phyloP scores from a whole-genome alignment of 306 rosid species.

The Prunus mume region DNA sequence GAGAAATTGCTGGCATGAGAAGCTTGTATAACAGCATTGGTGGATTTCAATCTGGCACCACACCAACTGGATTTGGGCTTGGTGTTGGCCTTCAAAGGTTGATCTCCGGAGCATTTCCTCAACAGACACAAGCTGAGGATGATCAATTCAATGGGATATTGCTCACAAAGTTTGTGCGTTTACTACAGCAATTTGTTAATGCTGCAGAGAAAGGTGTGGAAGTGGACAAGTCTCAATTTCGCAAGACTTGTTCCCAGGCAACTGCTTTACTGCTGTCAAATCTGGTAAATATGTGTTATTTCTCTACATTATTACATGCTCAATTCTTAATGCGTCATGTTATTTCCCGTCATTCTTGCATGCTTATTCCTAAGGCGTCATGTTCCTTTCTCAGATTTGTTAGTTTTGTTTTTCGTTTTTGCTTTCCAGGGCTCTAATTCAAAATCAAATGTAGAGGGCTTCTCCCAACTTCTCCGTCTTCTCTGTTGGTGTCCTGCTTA shows the following conservation, averaged over 20 bases:
- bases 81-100: slow-evolving; percentile 88
- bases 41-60: slow-evolving; percentile 69
- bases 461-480: slow-evolving; percentile 97
- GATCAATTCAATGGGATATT: slow-evolving; percentile 82
- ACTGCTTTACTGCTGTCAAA: slow-evolving; percentile 90
- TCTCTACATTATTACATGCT: slow-evolving; percentile 13
- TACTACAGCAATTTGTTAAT: slow-evolving; percentile 91
- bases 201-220: slow-evolving; percentile 86
- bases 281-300: slow-evolving; percentile 53
- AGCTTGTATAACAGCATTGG: slow-evolving; percentile 95
- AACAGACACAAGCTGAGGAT: slow-evolving; percentile 73
- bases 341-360: slow-evolving; percentile 8
- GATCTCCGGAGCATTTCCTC: slow-evolving; percentile 91
- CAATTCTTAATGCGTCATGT: not conserved
- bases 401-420: slow-evolving; percentile 16
- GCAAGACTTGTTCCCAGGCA: slow-evolving; percentile 95
- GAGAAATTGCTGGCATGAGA: slow-evolving; percentile 99
- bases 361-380: not conserved
- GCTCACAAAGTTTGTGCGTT: slow-evolving; percentile 80
- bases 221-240: slow-evolving; percentile 84
- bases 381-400: slow-evolving; percentile 27
- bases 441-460: slow-evolving; percentile 82
- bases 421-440: slow-evolving; percentile 78
- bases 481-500: slow-evolving; percentile 99
- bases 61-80: slow-evolving; percentile 70